Evolutionary conservation across 2,329 filamentous ascomycete genomes (phyloP), one percentile per base, ranked within the genome.

Genomic region (Ciborinia camelliae): DNA sequence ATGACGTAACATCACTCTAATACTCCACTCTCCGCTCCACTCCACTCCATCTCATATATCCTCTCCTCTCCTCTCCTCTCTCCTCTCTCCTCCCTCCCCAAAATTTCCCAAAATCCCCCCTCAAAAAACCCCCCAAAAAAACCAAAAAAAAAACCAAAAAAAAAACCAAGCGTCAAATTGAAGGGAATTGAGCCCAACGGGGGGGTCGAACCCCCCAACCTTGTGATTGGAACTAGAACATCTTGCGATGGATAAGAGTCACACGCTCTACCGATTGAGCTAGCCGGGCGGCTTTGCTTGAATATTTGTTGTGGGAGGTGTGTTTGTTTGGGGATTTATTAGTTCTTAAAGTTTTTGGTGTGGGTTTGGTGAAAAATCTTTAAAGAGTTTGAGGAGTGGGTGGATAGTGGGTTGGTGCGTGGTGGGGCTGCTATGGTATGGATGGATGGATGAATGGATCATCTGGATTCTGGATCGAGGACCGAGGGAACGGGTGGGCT

Each of bases 211-310:
- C n/a, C 55, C 55, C 55, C 28, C 55, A 59, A 59, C 55, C 55
- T 59, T 59, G 55, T 59, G 55, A 59, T 59, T 18, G n/a, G n/a
- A n/a, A n/a, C n/a, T n/a, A n/a, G n/a, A n/a, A n/a, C n/a, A n/a
- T n/a, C n/a, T n/a, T 45, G 39, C 39, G n/a, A 26, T 57, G 39
- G 45, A 45, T 73, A 71, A 72, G 69, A 73, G 70, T 67, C 71
- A 70, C 70, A 72, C 69, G 71, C 71, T 72, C 71, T 72, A 73
- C 71, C 71, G 70, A 71, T 72, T 72, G 70, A 73, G 71, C 70
- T 73, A 71, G 64, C 69, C 69, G 67, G 68, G 69, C 66, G 47
- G 48, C 52, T 63, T 15, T 55, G 15, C 15, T 41, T n/a, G n/a
- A n/a, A n/a, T n/a, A n/a, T n/a, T 3, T n/a, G 41, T 55, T 14